Evolutionary conservation across 2,329 filamentous ascomycete genomes (phyloP), one percentile per base, ranked within the genome.

Genomic region (Pseudodiploospora longispora): DNA sequence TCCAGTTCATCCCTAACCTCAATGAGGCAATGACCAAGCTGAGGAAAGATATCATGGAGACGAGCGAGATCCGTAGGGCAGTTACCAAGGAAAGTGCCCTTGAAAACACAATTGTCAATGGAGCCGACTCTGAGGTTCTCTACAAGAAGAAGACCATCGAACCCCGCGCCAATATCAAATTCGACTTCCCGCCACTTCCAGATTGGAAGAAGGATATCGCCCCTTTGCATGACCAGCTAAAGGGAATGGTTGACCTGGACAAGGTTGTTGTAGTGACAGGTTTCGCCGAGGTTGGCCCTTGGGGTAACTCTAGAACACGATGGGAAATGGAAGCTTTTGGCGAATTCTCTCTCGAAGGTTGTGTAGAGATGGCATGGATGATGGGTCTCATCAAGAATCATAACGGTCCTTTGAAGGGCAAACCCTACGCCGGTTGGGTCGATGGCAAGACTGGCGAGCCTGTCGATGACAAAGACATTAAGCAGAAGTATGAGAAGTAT

Each of bases 261-360:
- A 96, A 94, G 75, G 90, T 97, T 5, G 90, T 98, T 12, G 93
- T 98, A 38, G 86, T 98, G 49, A 95, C 93, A 48, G 93, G 93
- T 63, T 98, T 98, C 61, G 81, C 93, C 43, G 93, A 98, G 65
- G 82, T 96, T 49, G 90, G 93, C 39, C 93, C 93, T 6, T 98
- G 93, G 94, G 93, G 93, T 74, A 98, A 97, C 74, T 91, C 93
- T 3, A 83, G 93, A 58, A 98, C 93, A 38, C 83, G 93, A 50
- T 98, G 93, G 93, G 93, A 98, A 72, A 98, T 98, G 91, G 93
- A 98, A 66, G 90, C 93, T 1, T 83, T 90, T 54, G 93, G 93
- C 61, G 80, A 95, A 60, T 98, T 98, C 72, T 97, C 93, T 6
- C 80, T 98, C 10, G 94, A 98, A 67, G 93, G 93, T 30, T 97